phyloP scores from a whole-genome alignment of 2,329 filamentous ascomycete genomes.

The Plenodomus lindquistii region DNA sequence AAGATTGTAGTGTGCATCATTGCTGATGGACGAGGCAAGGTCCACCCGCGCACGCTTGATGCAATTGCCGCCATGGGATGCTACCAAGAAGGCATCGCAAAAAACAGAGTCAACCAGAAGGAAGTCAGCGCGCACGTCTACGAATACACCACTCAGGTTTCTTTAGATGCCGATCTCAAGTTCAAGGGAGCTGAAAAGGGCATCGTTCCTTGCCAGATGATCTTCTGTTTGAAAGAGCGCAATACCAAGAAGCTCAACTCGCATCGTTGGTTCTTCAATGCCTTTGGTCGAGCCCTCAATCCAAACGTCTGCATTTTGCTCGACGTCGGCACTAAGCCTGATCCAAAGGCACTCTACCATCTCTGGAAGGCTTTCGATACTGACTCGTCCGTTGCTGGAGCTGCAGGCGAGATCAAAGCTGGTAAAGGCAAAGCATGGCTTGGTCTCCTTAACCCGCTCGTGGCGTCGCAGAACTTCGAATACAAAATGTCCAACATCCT shows the following conservation, averaged over 20 bases:
- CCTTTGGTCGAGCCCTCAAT: slow-evolving; percentile 87
- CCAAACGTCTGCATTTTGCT: slow-evolving; percentile 97
- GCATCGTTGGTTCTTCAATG: slow-evolving; percentile 99
- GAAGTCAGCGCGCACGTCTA: slow-evolving; percentile 97
- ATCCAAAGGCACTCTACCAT: slow-evolving; percentile 89
- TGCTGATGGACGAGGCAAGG: slow-evolving; percentile 89
- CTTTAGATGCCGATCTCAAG: slow-evolving; percentile 90
- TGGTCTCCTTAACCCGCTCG: slow-evolving; percentile 87
- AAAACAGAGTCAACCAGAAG: slow-evolving; percentile 95
- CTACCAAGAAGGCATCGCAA: slow-evolving; percentile 97
- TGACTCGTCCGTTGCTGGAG: slow-evolving; percentile 94
- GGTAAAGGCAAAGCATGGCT: slow-evolving; percentile 86
- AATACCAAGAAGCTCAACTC: slow-evolving; percentile 98
- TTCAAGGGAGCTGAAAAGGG: slow-evolving; percentile 99
- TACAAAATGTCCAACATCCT: slow-evolving; percentile 99
- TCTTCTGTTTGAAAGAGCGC: slow-evolving; percentile 98
- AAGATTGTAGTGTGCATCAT: slow-evolving; percentile 99
- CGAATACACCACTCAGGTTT: slow-evolving; percentile 98
- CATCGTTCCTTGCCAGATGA: slow-evolving; percentile 96
- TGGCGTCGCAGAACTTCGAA: slow-evolving; percentile 98
- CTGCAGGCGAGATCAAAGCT: slow-evolving; percentile 96
- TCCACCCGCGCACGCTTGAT: slow-evolving; percentile 90
- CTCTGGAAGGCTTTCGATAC: slow-evolving; percentile 99
- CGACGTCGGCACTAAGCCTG: slow-evolving; percentile 92
- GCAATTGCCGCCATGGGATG: slow-evolving; percentile 95